Percentiles rank a stretch among this genome's conserved stretches.
These are phyloP conservation scores for Luvunga scandens DNA, from an alignment of 345 rosid species.

Conservation along the genomic window DNA sequence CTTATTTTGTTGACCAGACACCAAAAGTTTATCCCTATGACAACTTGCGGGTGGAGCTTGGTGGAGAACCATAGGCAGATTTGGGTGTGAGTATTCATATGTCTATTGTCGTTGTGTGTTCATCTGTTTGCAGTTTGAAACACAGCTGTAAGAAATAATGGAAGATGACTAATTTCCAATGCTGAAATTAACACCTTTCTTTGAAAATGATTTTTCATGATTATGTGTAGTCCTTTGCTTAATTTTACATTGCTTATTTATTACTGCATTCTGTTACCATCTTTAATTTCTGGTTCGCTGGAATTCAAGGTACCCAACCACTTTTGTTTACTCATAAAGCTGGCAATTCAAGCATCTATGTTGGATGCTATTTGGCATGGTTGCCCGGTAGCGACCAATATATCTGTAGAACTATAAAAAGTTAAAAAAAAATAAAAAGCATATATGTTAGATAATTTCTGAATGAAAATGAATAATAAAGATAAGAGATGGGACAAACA, in stretches of 20 bases:
- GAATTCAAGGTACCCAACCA: background rate
- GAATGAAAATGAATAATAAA: no score
- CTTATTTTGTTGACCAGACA: slow-evolving; percentile 44
- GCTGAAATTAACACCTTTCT: slow-evolving; percentile 11
- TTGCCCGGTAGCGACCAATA: no score
- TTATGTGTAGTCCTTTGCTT: background rate
- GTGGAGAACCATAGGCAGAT: slow-evolving; percentile 68
- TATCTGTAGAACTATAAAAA: no score
- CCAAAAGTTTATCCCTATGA: slow-evolving; percentile 93
- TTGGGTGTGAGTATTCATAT: background rate
- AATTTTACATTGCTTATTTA: background rate
- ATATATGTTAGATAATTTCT: no score
- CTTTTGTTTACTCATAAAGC: background rate
- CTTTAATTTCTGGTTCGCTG: background rate
- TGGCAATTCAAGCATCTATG: background rate
- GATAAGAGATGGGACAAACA: background rate
- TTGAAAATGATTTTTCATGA: slow-evolving; percentile 7
- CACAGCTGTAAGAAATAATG: slow-evolving; percentile 28
- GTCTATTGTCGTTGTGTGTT: slow-evolving; percentile 8
- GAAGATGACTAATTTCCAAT: background rate
- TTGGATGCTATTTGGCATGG: background rate
- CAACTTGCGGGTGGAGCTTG: slow-evolving; percentile 94
- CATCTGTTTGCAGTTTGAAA: slow-evolving; percentile 5
- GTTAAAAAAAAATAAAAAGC: no score
- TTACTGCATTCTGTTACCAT: background rate